These are phyloP conservation scores for Tripterygium wilfordii DNA, from an alignment of 177 flowering plant species.

Conservation along the genomic window DNA sequence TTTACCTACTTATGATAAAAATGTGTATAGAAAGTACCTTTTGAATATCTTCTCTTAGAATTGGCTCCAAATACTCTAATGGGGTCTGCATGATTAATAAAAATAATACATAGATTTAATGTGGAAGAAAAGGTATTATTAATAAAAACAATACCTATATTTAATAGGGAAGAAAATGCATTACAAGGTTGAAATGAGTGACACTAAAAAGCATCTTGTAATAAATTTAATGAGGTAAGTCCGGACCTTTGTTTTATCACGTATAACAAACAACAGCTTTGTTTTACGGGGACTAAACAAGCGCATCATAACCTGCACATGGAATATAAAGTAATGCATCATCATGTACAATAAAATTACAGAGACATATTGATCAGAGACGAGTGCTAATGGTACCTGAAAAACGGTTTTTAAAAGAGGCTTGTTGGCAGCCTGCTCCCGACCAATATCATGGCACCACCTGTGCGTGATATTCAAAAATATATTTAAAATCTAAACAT, in stretches of 20 bases:
- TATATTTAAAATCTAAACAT: neutral
- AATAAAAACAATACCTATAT: neutral
- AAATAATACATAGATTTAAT: conserved; percentile 1
- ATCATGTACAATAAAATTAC: neutral
- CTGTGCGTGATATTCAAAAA: conserved; percentile 24
- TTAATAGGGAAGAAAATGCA: too few species aligned
- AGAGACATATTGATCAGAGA: neutral
- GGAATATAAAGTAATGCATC: neutral
- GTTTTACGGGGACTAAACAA: conserved; percentile 97
- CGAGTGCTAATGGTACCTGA: conserved; percentile 48
- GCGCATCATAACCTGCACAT: conserved; percentile 89
- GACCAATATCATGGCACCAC: conserved; percentile 99
- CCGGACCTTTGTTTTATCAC: conserved; percentile 89
- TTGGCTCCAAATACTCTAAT: conserved; percentile 27
- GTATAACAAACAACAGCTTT: conserved; percentile 91
- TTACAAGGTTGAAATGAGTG: too few species aligned
- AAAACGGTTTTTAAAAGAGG: conserved; percentile 96
- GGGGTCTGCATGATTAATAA: conserved; percentile 23
- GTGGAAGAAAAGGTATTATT: neutral
- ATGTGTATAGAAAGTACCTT: conserved; percentile 27
- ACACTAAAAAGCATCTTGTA: too few species aligned
- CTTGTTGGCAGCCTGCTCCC: conserved; percentile 99
- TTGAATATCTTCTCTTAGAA: conserved; percentile 32
- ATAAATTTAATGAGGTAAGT: neutral
- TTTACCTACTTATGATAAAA: too few species aligned